Evolutionary conservation across 257 asterid species (phyloP).

Genomic region (Anisodus tanguticus): DNA sequence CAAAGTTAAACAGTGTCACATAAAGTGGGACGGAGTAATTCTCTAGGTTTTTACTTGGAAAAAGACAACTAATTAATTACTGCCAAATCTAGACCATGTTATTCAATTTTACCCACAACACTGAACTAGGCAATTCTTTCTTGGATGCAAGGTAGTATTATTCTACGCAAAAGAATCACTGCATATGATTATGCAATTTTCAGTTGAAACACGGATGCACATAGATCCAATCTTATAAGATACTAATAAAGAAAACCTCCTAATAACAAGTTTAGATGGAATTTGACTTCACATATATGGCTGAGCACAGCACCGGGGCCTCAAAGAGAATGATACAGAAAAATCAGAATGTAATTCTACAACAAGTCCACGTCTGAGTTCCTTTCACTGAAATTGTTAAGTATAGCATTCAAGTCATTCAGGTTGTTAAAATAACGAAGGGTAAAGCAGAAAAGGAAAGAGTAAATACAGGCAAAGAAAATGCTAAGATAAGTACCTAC

Average conservation of each 20-base stretch:
- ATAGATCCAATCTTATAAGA: background rate
- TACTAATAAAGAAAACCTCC: background rate
- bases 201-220: background rate
- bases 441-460: background rate
- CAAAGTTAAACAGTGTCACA: background rate
- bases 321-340: background rate
- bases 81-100: background rate
- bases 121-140: background rate
- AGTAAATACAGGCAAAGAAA: background rate
- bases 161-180: slow-evolving; percentile 2
- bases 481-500: slow-evolving; percentile 8
- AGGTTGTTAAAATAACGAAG: background rate
- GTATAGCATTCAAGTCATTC: slow-evolving; percentile 25
- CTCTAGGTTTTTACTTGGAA: background rate
- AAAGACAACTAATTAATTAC: slow-evolving; percentile 9
- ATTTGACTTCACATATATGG: background rate
- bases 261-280: background rate
- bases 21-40: background rate
- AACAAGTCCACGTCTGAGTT: background rate
- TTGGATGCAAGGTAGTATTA: background rate
- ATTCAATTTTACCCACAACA: background rate
- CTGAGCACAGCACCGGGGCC: background rate
- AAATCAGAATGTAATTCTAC: background rate
- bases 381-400: background rate
- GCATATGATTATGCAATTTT: background rate